Conservation (phyloP, 176 grass and related monocot genomes). For the Ananas comosus region DNA sequence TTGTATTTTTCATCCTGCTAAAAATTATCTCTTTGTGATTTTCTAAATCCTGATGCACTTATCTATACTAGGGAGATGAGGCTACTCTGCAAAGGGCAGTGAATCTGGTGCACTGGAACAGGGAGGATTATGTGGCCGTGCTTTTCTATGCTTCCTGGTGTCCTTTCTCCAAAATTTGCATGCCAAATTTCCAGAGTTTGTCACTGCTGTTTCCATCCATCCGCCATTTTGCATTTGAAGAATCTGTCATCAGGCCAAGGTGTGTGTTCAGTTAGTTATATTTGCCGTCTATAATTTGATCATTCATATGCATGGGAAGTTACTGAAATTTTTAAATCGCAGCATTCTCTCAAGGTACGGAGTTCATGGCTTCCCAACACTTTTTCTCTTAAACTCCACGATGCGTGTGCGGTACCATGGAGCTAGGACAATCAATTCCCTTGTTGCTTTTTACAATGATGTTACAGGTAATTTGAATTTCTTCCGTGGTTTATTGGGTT, state of each 20-base stretch:
- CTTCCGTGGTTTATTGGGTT: neutral
- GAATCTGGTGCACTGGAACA: constrained; percentile 14
- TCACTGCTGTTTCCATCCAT: constrained; percentile 16
- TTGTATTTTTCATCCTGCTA: neutral
- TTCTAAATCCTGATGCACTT: neutral
- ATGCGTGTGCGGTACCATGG: constrained; percentile 82
- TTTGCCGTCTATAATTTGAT: neutral
- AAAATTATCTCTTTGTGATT: neutral
- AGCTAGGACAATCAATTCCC: constrained; percentile 47
- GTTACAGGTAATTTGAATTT: constrained; percentile 48
- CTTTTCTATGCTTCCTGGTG: constrained; percentile 30
- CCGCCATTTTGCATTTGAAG: constrained; percentile 27
- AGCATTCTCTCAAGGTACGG: constrained; percentile 94
- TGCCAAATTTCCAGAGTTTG: constrained; percentile 20
- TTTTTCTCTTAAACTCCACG: constrained; percentile 92
- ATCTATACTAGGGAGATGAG: constrained; percentile 20
- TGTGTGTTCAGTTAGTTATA: constrained; percentile 9
- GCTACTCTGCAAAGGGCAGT: constrained; percentile 9
- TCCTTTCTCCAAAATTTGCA: constrained; percentile 23
- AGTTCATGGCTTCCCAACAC: constrained; percentile 91
- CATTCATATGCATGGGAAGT: constrained; percentile 16
- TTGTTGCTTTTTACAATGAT: constrained; percentile 76
- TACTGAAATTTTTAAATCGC: constrained; percentile 22
- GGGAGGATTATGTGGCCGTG: constrained; percentile 9
- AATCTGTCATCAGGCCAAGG: constrained; percentile 55